Evolutionary conservation across 805 yeast genomes (phyloP).

Genomic region (Metschnikowia kunwiensis): DNA sequence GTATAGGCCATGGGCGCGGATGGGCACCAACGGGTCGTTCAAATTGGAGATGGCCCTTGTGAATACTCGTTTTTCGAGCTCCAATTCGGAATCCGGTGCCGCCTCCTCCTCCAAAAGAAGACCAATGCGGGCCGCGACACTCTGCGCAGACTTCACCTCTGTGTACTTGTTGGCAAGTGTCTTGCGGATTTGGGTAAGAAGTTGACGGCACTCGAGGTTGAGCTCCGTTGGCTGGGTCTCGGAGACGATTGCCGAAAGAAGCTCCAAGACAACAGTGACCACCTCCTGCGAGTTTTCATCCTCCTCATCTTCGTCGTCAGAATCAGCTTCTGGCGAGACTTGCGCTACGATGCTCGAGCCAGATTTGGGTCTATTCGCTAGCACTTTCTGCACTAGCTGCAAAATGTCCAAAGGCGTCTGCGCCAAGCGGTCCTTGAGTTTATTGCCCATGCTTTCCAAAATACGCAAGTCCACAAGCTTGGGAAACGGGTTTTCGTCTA

Average conservation of each 20-base stretch:
- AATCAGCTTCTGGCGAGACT: slow-evolving; percentile 8
- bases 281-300: slow-evolving; percentile 21
- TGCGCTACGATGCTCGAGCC: not conserved
- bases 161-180: slow-evolving; percentile 14
- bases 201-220: slow-evolving; percentile 25
- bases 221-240: slow-evolving; percentile 27
- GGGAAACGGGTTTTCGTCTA: slow-evolving; percentile 45
- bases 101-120: slow-evolving; percentile 27
- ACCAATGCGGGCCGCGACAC: slow-evolving; percentile 32
- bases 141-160: slow-evolving; percentile 10
- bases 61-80: slow-evolving; percentile 40
- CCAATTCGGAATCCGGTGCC: slow-evolving; percentile 20
- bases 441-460: slow-evolving; percentile 57
- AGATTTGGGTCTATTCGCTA: slow-evolving; percentile 18
- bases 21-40: slow-evolving; percentile 77
- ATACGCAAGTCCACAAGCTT: slow-evolving; percentile 59
- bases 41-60: slow-evolving; percentile 63
- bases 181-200: slow-evolving; percentile 28
- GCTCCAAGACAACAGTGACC: slow-evolving; percentile 32
- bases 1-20: slow-evolving; percentile 81
- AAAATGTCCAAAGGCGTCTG: slow-evolving; percentile 58
- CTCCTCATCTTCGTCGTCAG: slow-evolving; percentile 22
- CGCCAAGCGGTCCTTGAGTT: slow-evolving; percentile 55
- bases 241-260: slow-evolving; percentile 35
- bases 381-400: slow-evolving; percentile 31